phyloP scores from a whole-genome alignment of 2,329 filamentous ascomycete genomes.

The Scytalidium sp. region DNA sequence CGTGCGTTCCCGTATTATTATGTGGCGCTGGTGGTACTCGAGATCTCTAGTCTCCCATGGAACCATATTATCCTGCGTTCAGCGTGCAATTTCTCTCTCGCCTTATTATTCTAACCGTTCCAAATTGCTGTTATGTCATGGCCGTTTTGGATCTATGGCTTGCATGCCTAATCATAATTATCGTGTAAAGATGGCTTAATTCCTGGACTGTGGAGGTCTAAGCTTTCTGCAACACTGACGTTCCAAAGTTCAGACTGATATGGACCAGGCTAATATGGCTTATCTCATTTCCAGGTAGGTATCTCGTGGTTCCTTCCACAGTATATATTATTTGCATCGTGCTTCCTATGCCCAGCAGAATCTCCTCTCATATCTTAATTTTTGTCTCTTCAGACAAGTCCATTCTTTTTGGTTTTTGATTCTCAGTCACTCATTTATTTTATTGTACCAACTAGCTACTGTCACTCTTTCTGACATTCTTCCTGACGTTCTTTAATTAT shows the following conservation, averaged over 20 bases:
- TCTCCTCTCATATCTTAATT: not conserved
- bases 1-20: no score
- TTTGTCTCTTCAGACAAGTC: not conserved
- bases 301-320: not conserved
- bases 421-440: not conserved
- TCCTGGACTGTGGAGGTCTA: not conserved
- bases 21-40: no score
- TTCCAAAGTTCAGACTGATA: not conserved
- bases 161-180: no score
- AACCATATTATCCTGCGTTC: no score
- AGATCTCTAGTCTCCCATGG: no score
- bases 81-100: no score
- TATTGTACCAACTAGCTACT: no score
- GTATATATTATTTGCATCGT: not conserved
- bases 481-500: not conserved
- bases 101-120: no score
- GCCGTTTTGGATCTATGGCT: no score
- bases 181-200: not conserved
- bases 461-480: not conserved
- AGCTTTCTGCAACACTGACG: not conserved
- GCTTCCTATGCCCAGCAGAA: not conserved
- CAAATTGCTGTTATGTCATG: no score
- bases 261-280: not conserved
- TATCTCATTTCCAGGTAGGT: not conserved
- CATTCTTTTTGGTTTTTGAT: not conserved